Percentiles rank a stretch among this genome's conserved stretches.
Evolutionary conservation across 768 basidiomycete genomes (phyloP).

Genomic region (Rhizopogon roseolus): DNA sequence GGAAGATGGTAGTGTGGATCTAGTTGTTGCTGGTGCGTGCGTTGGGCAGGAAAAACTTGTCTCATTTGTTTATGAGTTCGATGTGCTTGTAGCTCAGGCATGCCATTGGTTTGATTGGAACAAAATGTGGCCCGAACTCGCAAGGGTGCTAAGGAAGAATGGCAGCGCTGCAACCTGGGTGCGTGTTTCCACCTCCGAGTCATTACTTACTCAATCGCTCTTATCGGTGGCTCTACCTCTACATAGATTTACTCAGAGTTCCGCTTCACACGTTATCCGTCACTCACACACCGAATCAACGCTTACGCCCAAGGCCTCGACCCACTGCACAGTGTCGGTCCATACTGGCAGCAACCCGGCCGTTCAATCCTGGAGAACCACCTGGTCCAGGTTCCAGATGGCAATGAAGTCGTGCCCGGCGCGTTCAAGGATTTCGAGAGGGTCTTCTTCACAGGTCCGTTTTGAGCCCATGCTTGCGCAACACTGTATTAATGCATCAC

Average conservation of each 20-base stretch:
- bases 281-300: constrained; percentile 54
- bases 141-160: constrained; percentile 51
- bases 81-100: constrained; percentile 53
- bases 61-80: background rate
- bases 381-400: constrained; percentile 62
- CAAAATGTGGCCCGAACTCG: constrained; percentile 65
- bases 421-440: constrained; percentile 41
- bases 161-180: constrained; percentile 79
- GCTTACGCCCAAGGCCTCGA: constrained; percentile 55
- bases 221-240: background rate
- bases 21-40: constrained; percentile 58
- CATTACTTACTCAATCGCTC: background rate
- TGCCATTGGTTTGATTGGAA: constrained; percentile 81
- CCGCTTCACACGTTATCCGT: constrained; percentile 53
- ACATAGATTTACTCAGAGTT: constrained; percentile 66
- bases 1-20: constrained; percentile 51
- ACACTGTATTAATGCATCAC: background rate
- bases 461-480: background rate
- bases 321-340: constrained; percentile 48
- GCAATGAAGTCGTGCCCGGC: constrained; percentile 30
- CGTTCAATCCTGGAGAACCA: constrained; percentile 67
- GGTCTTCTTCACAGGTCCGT: constrained; percentile 55
- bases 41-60: background rate
- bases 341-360: constrained; percentile 77
- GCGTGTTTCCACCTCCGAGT: constrained; percentile 10